phyloP scores from a whole-genome alignment of 169 alveolate genomes.

The Plasmodium yoelii region DNA sequence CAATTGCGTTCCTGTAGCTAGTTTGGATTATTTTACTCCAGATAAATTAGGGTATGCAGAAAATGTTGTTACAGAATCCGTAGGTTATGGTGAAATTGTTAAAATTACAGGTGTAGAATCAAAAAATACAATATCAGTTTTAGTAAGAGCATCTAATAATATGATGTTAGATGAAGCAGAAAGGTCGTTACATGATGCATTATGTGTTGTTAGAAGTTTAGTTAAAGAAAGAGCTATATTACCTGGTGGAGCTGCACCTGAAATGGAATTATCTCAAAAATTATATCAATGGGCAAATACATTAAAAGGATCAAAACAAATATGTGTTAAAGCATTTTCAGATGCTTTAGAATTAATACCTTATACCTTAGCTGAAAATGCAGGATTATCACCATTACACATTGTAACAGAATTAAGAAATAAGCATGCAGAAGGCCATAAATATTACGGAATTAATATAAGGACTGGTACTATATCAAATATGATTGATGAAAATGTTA shows the following conservation, averaged over 20 bases:
- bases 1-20: slow-evolving; percentile 97
- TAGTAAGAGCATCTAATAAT: slow-evolving; percentile 96
- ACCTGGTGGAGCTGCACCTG: slow-evolving; percentile 99
- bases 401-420: slow-evolving; percentile 96
- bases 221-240: slow-evolving; percentile 95
- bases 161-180: slow-evolving; percentile 98
- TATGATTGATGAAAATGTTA: slow-evolving; percentile 95
- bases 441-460: slow-evolving; percentile 95
- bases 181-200: slow-evolving; percentile 98
- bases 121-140: slow-evolving; percentile 95
- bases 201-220: slow-evolving; percentile 98
- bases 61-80: slow-evolving; percentile 88
- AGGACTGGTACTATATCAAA: slow-evolving; percentile 91
- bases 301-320: slow-evolving; percentile 95
- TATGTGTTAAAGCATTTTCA: slow-evolving; percentile 97
- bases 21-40: slow-evolving; percentile 96
- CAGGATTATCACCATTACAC: slow-evolving; percentile 98
- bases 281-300: slow-evolving; percentile 91
- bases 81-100: slow-evolving; percentile 93
- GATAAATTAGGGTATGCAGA: slow-evolving; percentile 98
- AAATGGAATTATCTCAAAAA: slow-evolving; percentile 95
- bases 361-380: slow-evolving; percentile 99
- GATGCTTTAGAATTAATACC: slow-evolving; percentile 99
- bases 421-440: slow-evolving; percentile 93
- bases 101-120: slow-evolving; percentile 97